A percentile compares a stretch with the other conserved stretches of the same genome.
phyloP scores from a whole-genome alignment of 1,284 basidiomycete species.

The Agaricales sp. region DNA sequence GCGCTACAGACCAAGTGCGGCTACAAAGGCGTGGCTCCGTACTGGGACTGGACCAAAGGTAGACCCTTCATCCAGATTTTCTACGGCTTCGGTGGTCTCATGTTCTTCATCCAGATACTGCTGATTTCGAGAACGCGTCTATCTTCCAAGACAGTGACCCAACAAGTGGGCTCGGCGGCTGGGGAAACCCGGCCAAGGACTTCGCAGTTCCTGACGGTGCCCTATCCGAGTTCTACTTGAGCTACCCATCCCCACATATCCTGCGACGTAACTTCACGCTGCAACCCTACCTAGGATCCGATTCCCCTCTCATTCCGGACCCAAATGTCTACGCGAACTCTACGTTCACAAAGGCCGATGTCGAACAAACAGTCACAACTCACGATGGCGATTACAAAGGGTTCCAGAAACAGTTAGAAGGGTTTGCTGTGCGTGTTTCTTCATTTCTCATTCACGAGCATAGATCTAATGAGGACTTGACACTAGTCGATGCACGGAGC shows the following conservation, averaged over 20 bases:
- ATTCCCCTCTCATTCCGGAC: slow-evolving; percentile 9
- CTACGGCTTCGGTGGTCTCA: too few relatives aligned
- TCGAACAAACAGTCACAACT: background rate
- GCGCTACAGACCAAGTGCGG: slow-evolving; percentile 22
- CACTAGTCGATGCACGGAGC: background rate
- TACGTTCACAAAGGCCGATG: background rate
- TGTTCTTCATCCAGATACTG: too few relatives aligned
- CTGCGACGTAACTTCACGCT: slow-evolving; percentile 26
- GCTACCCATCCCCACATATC: slow-evolving; percentile 24
- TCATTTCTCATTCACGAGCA: background rate
- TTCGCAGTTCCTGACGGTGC: slow-evolving; percentile 21
- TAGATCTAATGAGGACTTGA: background rate
- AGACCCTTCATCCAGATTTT: background rate
- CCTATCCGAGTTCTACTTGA: slow-evolving; percentile 19
- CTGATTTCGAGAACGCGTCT: slow-evolving; percentile 16
- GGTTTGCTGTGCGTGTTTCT: background rate
- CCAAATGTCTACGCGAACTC: background rate
- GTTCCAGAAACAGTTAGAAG: background rate
- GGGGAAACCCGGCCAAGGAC: slow-evolving; percentile 24
- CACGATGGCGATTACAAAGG: background rate
- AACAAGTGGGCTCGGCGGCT: slow-evolving; percentile 24
- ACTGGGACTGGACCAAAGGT: slow-evolving; percentile 31
- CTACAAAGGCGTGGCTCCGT: slow-evolving; percentile 23
- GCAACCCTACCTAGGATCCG: slow-evolving; percentile 17
- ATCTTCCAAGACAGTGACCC: slow-evolving; percentile 21